These are phyloP conservation scores for Fusarium duplospermum DNA, from an alignment of 2,329 filamentous ascomycete species.

Conservation along the genomic window DNA sequence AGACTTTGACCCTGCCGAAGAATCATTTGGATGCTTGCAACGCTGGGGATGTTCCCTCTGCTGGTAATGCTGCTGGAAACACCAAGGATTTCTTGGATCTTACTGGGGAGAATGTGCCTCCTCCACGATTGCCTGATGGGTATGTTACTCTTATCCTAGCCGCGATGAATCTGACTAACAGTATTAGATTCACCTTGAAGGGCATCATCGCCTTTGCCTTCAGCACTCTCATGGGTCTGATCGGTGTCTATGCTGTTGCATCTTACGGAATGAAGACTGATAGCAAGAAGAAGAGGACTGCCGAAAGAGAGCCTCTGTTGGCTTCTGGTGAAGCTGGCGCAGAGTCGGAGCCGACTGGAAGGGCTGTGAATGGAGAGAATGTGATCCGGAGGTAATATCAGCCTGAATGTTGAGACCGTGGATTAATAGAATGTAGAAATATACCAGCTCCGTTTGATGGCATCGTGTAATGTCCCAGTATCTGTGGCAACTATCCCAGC, in stretches of 20 bases:
- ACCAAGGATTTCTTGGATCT: constrained; percentile 72
- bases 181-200: constrained; percentile 69
- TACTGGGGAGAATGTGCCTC: constrained; percentile 67
- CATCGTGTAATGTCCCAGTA: not conserved
- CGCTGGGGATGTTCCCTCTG: constrained; percentile 59
- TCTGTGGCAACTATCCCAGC: not conserved
- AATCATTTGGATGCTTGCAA: constrained; percentile 69
- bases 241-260: constrained; percentile 74
- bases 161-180: too few species aligned
- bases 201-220: constrained; percentile 82
- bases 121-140: constrained; percentile 71
- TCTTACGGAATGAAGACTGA: constrained; percentile 66
- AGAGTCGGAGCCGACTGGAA: not conserved
- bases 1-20: constrained; percentile 68
- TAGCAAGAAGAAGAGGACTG: constrained; percentile 22
- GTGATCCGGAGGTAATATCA: constrained; percentile 2
- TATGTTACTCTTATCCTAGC: too few species aligned
- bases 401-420: not conserved
- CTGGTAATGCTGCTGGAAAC: constrained; percentile 82
- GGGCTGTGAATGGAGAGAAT: not conserved
- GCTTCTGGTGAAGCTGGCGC: constrained; percentile 15
- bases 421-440: not conserved
- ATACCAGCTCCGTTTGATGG: constrained; percentile 1
- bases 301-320: constrained; percentile 40
- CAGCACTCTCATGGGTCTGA: constrained; percentile 73